phyloP scores from a whole-genome alignment of 1,139 yeast species.

The Suhomyces taliae region DNA sequence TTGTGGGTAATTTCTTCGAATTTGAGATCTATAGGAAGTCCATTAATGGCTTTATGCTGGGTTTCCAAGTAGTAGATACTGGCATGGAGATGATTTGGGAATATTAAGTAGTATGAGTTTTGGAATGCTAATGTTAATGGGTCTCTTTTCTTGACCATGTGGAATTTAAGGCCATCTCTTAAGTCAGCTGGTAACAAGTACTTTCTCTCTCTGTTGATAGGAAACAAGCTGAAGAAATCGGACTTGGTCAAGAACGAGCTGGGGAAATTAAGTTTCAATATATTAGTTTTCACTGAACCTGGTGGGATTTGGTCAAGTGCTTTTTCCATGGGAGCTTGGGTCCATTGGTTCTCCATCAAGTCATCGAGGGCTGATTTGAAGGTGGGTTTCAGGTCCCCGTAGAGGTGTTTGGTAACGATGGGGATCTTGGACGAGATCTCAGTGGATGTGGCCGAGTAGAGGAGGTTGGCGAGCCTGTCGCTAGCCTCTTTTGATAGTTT shows the following conservation, averaged over 20 bases:
- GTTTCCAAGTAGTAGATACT: slow-evolving; percentile 53
- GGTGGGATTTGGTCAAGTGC: slow-evolving; percentile 27
- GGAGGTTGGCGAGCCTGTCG: slow-evolving; percentile 31
- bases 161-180: slow-evolving; percentile 28
- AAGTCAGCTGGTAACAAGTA: slow-evolving; percentile 25
- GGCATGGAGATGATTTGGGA: slow-evolving; percentile 49
- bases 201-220: slow-evolving; percentile 31
- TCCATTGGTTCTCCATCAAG: slow-evolving; percentile 34
- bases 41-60: slow-evolving; percentile 48
- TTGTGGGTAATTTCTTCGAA: slow-evolving; percentile 33
- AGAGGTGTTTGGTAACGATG: slow-evolving; percentile 26
- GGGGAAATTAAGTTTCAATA: slow-evolving; percentile 37
- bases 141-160: slow-evolving; percentile 49
- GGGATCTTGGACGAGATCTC: slow-evolving; percentile 31
- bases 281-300: slow-evolving; percentile 22
- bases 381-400: slow-evolving; percentile 15
- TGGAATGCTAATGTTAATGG: slow-evolving; percentile 43
- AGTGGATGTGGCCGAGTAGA: slow-evolving; percentile 31
- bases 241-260: slow-evolving; percentile 35
- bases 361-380: slow-evolving; percentile 29
- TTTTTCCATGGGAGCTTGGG: slow-evolving; percentile 25
- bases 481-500: slow-evolving; percentile 24
- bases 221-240: slow-evolving; percentile 43
- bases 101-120: slow-evolving; percentile 54
- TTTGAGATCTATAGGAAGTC: slow-evolving; percentile 44